phyloP scores from a whole-genome alignment of 202 grass and related monocot species.

The Musa balbisiana region DNA sequence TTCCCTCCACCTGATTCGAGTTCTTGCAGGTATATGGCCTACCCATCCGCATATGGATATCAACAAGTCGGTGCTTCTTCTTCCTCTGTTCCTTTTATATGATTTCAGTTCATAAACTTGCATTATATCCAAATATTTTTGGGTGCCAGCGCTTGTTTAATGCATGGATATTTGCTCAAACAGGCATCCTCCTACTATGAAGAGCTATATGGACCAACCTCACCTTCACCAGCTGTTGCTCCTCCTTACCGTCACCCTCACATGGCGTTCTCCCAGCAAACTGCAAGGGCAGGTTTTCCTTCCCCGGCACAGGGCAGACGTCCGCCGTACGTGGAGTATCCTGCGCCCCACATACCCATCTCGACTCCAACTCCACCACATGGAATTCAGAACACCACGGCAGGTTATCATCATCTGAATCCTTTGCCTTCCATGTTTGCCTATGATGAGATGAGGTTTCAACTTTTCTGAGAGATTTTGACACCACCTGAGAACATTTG shows the following conservation, averaged over 20 bases:
- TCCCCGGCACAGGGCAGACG: constrained; percentile 32
- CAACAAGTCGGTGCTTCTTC: constrained; percentile 47
- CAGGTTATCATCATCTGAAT: not conserved
- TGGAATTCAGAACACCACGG: constrained; percentile 32
- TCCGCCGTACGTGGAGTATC: constrained; percentile 37
- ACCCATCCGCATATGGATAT: constrained; percentile 61
- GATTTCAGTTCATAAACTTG: not conserved
- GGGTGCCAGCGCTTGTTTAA: not conserved
- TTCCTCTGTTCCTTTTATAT: not conserved
- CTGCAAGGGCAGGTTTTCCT: constrained; percentile 39
- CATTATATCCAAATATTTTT: not conserved
- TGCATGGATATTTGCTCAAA: not conserved
- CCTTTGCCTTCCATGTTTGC: no score
- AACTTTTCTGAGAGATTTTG: no score
- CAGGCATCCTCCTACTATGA: constrained; percentile 56
- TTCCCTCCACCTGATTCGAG: constrained; percentile 1
- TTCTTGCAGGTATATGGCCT: constrained; percentile 71
- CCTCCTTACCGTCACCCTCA: constrained; percentile 41
- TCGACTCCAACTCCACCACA: constrained; percentile 59
- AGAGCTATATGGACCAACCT: constrained; percentile 49
- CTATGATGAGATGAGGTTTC: no score
- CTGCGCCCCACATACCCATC: constrained; percentile 33
- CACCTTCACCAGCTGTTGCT: constrained; percentile 33
- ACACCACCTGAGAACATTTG: no score
- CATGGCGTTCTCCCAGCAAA: constrained; percentile 38